phyloP scores from a whole-genome alignment of 805 yeast species.

The Naumovozyma dairenensis region DNA sequence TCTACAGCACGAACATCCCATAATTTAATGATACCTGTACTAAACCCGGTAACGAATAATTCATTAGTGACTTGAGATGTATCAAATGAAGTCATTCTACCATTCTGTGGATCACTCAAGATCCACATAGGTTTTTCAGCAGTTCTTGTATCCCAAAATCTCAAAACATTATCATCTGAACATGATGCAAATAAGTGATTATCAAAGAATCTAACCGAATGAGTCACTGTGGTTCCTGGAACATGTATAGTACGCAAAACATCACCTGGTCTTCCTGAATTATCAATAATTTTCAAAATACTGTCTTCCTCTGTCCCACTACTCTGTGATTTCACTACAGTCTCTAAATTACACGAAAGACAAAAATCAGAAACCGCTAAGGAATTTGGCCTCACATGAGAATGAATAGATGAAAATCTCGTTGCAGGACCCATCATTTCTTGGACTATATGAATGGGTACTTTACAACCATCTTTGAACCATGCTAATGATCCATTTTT shows the following conservation, averaged over 20 bases:
- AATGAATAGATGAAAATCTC: conserved; percentile 23
- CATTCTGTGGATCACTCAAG: conserved; percentile 21
- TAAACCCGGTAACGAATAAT: conserved; percentile 25
- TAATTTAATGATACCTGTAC: conserved; percentile 25
- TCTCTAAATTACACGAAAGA: conserved; percentile 19
- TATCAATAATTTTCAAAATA: conserved; percentile 25
- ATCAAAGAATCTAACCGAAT: conserved; percentile 25
- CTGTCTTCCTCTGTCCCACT: conserved; percentile 23
- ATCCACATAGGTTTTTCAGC: conserved; percentile 19
- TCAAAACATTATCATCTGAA: conserved; percentile 25
- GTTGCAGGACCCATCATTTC: conserved; percentile 28
- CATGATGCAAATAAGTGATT: conserved; percentile 25
- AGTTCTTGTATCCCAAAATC: conserved; percentile 28
- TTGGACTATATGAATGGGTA: conserved; percentile 25
- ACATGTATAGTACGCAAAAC: conserved; percentile 19
- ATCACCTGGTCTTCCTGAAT: conserved; percentile 25
- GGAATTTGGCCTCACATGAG: conserved; percentile 14
- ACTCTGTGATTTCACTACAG: conserved; percentile 25
- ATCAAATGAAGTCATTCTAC: conserved; percentile 23
- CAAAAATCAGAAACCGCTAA: conserved; percentile 25
- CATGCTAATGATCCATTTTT: conserved; percentile 28
- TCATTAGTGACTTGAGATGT: conserved; percentile 22
- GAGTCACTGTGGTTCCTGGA: conserved; percentile 26
- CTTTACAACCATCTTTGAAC: conserved; percentile 25
- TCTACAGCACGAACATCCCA: conserved; percentile 29